Evolutionary conservation across 2,329 filamentous ascomycete genomes (phyloP), one percentile per base, ranked within the genome.

Genomic region (Aspergillus ustus): DNA sequence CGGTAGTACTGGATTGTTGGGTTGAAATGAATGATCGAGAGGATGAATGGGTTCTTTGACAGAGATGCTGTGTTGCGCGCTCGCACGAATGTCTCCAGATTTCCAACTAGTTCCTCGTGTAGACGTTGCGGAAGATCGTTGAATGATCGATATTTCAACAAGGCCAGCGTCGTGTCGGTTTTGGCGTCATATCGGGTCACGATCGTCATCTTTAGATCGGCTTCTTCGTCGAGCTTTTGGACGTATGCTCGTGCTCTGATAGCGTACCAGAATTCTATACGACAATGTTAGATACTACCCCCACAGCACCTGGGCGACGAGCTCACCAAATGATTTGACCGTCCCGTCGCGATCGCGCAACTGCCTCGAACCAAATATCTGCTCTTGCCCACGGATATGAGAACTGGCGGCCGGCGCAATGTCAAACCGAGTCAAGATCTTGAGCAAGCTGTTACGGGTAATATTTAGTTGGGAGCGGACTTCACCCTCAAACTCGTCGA

Each of bases 211-310:
- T 59, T 59, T 9, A 59, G 57, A 22, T 59, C 57, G 7, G 57
- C 57, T 37, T 59, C 57, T 15, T 59, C 40, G 20, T 50, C 57
- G 4, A 59, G 7, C 1, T 52, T 45, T 43, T 25, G 57, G 15
- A 59, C 57, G 28, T 59, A 59, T 17, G 57, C 57, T 7, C 57
- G n/a, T 15, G 57, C 57, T 43, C 57, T 49, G 49, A 59, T 59
- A 19, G 57, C 57, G 45, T 59, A 59, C 57, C 57, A 59, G 57
- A 59, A 59, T 53, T 59, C 57, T 59, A 31, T 11, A 52, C 25
- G 25, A 3, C 25, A 4, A 25, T 25, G 25, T 25, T 25, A 25
- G 25, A 5, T 4, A 25, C 25, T 25, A 25, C 25, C 4, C 25
- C 25, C 25, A 25, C 6, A 25, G 25, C 25, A 25, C 25, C 25